Percentiles rank a stretch among this genome's conserved stretches.
Evolutionary conservation across 129 eudicot species (phyloP).

Genomic region (Logfia minima): DNA sequence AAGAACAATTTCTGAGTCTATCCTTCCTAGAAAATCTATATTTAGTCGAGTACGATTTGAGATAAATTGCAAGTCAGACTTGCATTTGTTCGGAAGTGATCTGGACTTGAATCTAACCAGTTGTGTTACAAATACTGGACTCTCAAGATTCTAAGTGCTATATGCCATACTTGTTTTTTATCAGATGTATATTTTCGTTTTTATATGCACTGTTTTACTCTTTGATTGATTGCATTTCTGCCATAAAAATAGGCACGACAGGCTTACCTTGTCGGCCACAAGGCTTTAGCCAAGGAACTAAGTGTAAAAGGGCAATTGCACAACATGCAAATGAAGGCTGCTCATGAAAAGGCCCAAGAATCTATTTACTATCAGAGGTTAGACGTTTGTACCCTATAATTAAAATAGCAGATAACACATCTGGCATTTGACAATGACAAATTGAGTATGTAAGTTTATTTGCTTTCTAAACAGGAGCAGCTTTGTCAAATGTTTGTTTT

Average conservation of each 20-base stretch:
- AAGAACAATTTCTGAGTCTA: not conserved
- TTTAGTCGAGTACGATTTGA: not conserved
- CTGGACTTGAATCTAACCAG: slow-evolving; percentile 6
- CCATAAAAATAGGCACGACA: slow-evolving; percentile 54
- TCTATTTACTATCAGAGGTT: slow-evolving; percentile 82
- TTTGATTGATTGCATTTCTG: not conserved
- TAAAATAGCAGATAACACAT: not conserved
- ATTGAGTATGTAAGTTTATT: not conserved
- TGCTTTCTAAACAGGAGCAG: not conserved
- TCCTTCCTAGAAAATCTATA: not conserved
- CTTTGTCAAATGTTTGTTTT: not conserved
- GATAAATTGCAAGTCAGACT: not conserved
- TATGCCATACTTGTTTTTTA: not conserved
- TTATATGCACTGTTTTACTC: not conserved
- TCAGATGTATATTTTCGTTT: not conserved
- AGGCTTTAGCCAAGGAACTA: slow-evolving; percentile 78
- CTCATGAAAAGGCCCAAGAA: slow-evolving; percentile 84
- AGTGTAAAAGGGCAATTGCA: slow-evolving; percentile 81
- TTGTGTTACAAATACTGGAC: not conserved
- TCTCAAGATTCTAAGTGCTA: not conserved
- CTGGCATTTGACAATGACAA: not conserved
- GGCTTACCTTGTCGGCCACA: slow-evolving; percentile 80
- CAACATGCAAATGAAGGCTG: slow-evolving; percentile 87
- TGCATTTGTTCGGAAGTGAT: not conserved
- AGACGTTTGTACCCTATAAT: not conserved